Base-by-base conservation (phyloP, 306 rosid species). In the Gastrolobium bilobum region DNA sequence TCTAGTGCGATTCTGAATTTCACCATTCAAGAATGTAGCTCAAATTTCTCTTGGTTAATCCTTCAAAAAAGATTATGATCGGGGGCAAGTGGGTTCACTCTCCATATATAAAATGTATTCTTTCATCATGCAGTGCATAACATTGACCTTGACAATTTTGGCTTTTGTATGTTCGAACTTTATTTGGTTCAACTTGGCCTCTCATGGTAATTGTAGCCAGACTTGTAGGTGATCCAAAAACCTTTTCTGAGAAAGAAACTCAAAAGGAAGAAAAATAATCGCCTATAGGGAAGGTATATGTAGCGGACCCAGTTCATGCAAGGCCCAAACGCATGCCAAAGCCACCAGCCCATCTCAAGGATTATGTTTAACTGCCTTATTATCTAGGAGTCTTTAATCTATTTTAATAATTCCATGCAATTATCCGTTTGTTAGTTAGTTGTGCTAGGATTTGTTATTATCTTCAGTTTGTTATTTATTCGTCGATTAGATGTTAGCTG, bases 1-100 rank as follows among this genome's bases (percentile, higher is more conserved):
- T 83, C 11, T 71, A 86, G 90, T 89, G 93, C 79, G 77, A 38
- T 59, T 68, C 73, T 58, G 47, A 79, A 71, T 35, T 61, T 69
- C 40, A 29, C 29, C 52, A 83, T 73, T 54, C 47, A 51, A 47
- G 34, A 67, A 26, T 5, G 73, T 6, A 40, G 9, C 30, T 59
- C 48, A 84, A 65, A 70, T 54, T 48, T 52, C 15, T 64, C 33
- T 44, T 47, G 66, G 56, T 14, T 69, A 69, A 82, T 47, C 80
- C 72, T 59, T 3, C 50, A 54, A 57, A 58, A 58, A 76, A 56
- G 42, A 53, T 35, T 48, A 48, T 37, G 78, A 75, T 44, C 0
- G 3, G 52, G 39, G 50, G 83, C 80, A 82, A 84, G 88, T 79
- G 81, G 87, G 56, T 52, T 68, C 20, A 83, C 6, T 78, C 29